A percentile compares a stretch with the other conserved stretches of the same genome.
Conservation (phyloP, 305 asterid species). For the Fraxinus latifolia region DNA sequence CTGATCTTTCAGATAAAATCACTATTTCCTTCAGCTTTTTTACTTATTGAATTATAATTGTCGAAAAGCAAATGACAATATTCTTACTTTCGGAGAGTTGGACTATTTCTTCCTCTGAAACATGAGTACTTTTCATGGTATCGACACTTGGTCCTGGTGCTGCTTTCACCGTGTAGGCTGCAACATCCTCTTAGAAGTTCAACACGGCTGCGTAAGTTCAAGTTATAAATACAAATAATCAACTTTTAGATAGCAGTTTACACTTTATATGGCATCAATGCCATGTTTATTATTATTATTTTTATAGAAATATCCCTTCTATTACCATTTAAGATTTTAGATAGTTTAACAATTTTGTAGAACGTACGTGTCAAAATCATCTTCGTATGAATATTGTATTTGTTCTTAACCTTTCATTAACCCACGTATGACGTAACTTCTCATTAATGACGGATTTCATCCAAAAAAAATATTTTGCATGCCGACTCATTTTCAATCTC, state of each 20-base stretch:
- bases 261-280: not conserved
- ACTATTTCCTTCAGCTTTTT: not conserved
- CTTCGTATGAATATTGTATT: not conserved
- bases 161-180: constrained; percentile 31
- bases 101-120: constrained; percentile 27
- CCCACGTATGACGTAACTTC: not conserved
- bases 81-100: constrained; percentile 23
- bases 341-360: not conserved
- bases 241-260: not conserved
- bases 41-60: not conserved
- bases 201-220: constrained; percentile 17
- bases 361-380: not conserved
- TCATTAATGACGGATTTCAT: not conserved
- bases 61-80: not conserved
- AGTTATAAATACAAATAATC: not conserved
- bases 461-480: not conserved
- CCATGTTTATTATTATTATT: not conserved
- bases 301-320: not conserved
- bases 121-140: constrained; percentile 18
- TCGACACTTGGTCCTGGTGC: constrained; percentile 29
- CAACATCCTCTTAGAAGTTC: constrained; percentile 39
- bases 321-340: not conserved
- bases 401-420: not conserved
- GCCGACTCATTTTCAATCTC: not conserved
- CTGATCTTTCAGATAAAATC: not conserved